phyloP scores from a whole-genome alignment of 192 early-diverging fungal species.

The Backusella liffmaniae region DNA sequence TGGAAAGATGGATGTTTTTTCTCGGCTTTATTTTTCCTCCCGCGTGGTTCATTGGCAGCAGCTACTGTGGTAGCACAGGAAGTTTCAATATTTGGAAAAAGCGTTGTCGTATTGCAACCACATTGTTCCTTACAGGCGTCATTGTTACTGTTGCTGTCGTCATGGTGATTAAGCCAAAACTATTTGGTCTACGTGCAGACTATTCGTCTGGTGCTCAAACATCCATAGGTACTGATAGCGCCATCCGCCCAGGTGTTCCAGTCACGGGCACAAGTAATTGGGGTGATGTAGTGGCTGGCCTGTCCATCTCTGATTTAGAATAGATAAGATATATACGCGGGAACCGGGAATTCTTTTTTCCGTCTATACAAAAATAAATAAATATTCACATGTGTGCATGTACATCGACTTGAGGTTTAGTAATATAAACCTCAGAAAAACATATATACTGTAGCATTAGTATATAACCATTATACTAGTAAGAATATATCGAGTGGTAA shows the following conservation, averaged over 20 bases:
- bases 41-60: slow-evolving; percentile 33
- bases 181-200: slow-evolving; percentile 23
- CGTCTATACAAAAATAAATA: neutral
- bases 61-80: neutral
- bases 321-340: neutral
- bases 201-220: slow-evolving; percentile 26
- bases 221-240: slow-evolving; percentile 17
- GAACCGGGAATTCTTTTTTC: neutral
- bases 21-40: slow-evolving; percentile 27
- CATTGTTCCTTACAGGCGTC: slow-evolving; percentile 15
- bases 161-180: slow-evolving; percentile 30
- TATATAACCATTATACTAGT: neutral
- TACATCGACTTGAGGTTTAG: neutral
- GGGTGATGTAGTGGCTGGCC: slow-evolving; percentile 29
- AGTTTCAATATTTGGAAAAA: slow-evolving; percentile 20
- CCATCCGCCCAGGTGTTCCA: slow-evolving; percentile 32
- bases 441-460: neutral
- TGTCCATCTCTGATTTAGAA: neutral
- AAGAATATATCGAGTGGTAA: neutral
- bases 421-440: neutral
- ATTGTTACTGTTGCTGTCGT: slow-evolving; percentile 23
- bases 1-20: slow-evolving; percentile 28
- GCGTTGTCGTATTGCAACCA: slow-evolving; percentile 31
- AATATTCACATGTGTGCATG: neutral
- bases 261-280: slow-evolving; percentile 25